Conservation (phyloP, 306 rosid species). For the Fragaria nilgerrensis region DNA sequence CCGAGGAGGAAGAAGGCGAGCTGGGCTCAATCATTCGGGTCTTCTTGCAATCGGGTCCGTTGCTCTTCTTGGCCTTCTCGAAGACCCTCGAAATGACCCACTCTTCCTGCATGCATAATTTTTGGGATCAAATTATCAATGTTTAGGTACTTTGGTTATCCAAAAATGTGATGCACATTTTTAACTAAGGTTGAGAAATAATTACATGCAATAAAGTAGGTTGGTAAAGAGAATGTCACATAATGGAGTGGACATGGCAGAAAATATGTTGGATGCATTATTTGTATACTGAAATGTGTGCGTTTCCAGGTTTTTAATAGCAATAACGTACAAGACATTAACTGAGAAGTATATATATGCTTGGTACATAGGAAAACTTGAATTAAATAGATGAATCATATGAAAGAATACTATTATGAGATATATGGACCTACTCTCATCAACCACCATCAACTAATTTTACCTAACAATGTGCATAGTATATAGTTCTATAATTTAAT, state of each 20-base stretch:
- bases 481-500: background rate
- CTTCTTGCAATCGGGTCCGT: conserved; percentile 50
- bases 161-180: background rate
- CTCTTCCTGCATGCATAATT: conserved; percentile 55
- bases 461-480: background rate
- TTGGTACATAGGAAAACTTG: background rate
- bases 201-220: background rate
- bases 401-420: background rate
- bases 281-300: background rate
- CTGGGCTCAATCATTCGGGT: conserved; percentile 53
- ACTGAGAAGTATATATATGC: background rate
- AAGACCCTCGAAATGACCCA: conserved; percentile 97
- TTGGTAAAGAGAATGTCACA: background rate
- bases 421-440: background rate
- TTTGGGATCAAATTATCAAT: background rate
- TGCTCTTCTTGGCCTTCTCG: conserved; percentile 38
- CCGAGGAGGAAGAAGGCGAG: conserved; percentile 80
- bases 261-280: background rate
- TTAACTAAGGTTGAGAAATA: too few relatives aligned
- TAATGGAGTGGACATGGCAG: background rate
- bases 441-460: background rate
- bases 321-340: background rate
- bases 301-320: background rate
- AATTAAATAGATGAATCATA: background rate
- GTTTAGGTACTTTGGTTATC: background rate